Base-by-base conservation (phyloP, 306 rosid species). In the Amphicarpaea edgeworthii region DNA sequence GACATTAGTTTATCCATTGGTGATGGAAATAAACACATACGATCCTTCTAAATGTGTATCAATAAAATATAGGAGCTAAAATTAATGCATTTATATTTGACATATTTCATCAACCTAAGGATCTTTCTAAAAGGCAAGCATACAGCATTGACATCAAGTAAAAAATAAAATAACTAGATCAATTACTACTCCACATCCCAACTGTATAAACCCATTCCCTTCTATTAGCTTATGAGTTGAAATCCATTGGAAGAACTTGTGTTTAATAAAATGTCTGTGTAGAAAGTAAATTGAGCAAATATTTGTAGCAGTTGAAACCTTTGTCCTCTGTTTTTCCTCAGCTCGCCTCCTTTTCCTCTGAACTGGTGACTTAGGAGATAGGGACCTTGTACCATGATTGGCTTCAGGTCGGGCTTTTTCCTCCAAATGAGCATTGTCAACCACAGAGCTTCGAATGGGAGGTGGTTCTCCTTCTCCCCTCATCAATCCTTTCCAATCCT, bases 401-500 rank as follows among this genome's bases (percentile, higher is more conserved):
- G 63, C 79, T 78, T 77, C 65, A 62, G 53, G 61, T 40, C 9
- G 73, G 68, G 76, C 11, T n/a, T 83, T 89, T 72, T 79, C 86
- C 54, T 87, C 89, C 60, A 57, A 53, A 47, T 82, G 63, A 49
- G 79, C 50, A 66, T 49, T 68, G 34, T 87, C 88, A 69, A 85
- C 63, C 69, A 74, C 92, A 72, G 88, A 89, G 80, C 89, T 88
- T 63, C 79, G 82, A 54, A 88, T 68, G n/a, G 90, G 83, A 46
- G 90, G 88, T 12, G 89, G 87, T 80, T 96, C 96, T 54, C 74
- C 88, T 46, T 81, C 89, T 81, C 80, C 87, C 83, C 83, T 86
- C 5, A 19, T 79, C 70, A 89, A 73, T 76, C 93, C 96, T 82
- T 87, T 92, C 99, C 99, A 92, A 58, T 90, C 98, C 81, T 80